phyloP scores from a whole-genome alignment of 2,329 filamentous ascomycete genomes.

The Pleurostoma richardsiae region DNA sequence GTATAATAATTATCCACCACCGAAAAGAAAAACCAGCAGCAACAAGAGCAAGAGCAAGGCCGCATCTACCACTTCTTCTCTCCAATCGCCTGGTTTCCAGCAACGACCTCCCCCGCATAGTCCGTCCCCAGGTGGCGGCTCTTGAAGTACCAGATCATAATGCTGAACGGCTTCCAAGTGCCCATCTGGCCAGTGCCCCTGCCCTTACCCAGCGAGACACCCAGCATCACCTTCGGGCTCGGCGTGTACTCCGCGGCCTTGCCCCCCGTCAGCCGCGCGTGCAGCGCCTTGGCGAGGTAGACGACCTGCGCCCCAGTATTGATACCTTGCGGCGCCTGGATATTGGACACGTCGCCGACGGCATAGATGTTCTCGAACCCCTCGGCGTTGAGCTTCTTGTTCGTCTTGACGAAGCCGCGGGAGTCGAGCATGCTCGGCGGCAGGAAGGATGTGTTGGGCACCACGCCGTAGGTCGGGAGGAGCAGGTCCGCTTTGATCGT shows the following conservation, averaged over 20 bases:
- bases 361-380: slow-evolving; percentile 21
- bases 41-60: too few species aligned
- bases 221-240: slow-evolving; percentile 10
- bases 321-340: slow-evolving; percentile 14
- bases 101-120: slow-evolving; percentile 7
- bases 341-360: slow-evolving; percentile 19
- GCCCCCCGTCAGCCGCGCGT: slow-evolving; percentile 11
- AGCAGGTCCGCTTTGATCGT: slow-evolving; percentile 37
- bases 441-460: slow-evolving; percentile 33
- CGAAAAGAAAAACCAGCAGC: too few species aligned
- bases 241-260: slow-evolving; percentile 10
- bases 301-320: slow-evolving; percentile 15
- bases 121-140: slow-evolving; percentile 14
- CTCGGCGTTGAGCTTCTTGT: slow-evolving; percentile 14
- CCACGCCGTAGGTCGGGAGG: slow-evolving; percentile 39
- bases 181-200: slow-evolving; percentile 20
- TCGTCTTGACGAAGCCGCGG: slow-evolving; percentile 16
- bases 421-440: slow-evolving; percentile 17
- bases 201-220: slow-evolving; percentile 15
- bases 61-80: slow-evolving; percentile 9
- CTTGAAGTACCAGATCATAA: slow-evolving; percentile 17
- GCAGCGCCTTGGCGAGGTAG: slow-evolving; percentile 15
- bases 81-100: slow-evolving; percentile 9
- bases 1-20: too few species aligned
- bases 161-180: slow-evolving; percentile 11